These are phyloP conservation scores for Paragyromitra xinjiangensis DNA, from an alignment of 495 filamentous ascomycete species.

Conservation along the genomic window DNA sequence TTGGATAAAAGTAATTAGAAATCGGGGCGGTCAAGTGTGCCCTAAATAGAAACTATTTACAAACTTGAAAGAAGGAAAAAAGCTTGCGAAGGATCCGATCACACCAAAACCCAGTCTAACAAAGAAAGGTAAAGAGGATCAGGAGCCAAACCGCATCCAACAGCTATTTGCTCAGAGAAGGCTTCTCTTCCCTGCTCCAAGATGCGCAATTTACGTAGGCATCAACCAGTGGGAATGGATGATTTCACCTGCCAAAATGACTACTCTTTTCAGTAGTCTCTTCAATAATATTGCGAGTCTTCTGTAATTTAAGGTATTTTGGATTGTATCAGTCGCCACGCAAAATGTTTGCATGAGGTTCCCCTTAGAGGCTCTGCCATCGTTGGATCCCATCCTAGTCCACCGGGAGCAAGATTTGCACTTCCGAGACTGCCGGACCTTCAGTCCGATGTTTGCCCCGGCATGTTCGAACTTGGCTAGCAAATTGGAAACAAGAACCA, in stretches of 20 bases:
- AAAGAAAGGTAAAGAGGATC: constrained; percentile 28
- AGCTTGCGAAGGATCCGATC: constrained; percentile 4
- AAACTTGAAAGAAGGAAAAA: constrained; percentile 26
- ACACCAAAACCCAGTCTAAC: constrained; percentile 13
- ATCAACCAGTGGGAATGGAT: background rate
- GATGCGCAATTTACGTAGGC: background rate
- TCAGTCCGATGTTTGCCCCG: background rate
- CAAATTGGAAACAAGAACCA: constrained; percentile 2
- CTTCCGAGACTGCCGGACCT: background rate
- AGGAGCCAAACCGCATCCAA: constrained; percentile 14
- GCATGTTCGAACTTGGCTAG: background rate
- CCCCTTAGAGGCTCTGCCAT: background rate
- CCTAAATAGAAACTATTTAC: constrained; percentile 2
- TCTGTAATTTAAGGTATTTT: background rate
- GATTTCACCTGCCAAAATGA: background rate
- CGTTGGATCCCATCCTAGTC: background rate
- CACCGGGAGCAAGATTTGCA: background rate
- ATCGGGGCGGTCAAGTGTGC: constrained; percentile 30
- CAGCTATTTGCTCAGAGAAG: background rate
- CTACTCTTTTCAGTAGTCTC: background rate
- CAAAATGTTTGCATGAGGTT: background rate
- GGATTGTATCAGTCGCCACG: background rate
- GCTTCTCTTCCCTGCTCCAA: background rate
- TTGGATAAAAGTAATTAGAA: constrained; percentile 35
- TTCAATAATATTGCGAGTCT: background rate